phyloP scores from a whole-genome alignment of 345 rosid genomes.

The Schrenkiella parvula region DNA sequence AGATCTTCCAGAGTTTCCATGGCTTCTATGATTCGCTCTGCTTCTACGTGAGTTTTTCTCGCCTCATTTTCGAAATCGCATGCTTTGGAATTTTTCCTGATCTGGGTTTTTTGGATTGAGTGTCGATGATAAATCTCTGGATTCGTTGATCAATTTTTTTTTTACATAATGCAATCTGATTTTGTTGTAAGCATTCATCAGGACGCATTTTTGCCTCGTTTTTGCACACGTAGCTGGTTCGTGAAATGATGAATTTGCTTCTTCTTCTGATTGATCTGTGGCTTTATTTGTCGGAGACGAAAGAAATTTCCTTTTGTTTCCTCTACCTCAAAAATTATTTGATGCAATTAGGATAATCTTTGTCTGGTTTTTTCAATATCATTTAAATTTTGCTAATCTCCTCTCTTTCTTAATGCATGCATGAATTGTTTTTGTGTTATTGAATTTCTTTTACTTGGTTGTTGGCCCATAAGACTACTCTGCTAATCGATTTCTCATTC shows the following conservation, averaged over 20 bases:
- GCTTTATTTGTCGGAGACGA: neutral
- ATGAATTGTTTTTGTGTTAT: constrained; percentile 1
- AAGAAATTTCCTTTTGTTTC: neutral
- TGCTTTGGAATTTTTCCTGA: neutral
- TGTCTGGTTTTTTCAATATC: neutral
- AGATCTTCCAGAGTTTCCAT: constrained; percentile 46
- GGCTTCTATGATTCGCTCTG: constrained; percentile 44
- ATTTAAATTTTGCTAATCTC: neutral
- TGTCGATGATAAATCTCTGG: constrained; percentile 3
- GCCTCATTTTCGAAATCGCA: neutral
- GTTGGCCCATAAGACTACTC: constrained; percentile 17
- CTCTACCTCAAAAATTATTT: neutral
- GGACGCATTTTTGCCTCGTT: neutral
- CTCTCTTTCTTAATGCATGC: neutral
- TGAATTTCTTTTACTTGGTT: neutral
- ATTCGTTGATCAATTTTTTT: neutral
- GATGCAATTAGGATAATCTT: neutral
- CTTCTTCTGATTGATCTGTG: neutral
- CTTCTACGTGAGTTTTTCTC: constrained; percentile 37
- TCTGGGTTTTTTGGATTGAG: neutral
- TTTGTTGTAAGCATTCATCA: neutral
- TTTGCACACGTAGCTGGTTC: neutral
- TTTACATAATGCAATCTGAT: neutral
- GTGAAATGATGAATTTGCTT: neutral
- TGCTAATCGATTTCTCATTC: neutral